Evolutionary conservation across 164 flowering plant genomes (phyloP).

Genomic region (Annona squamosa): DNA sequence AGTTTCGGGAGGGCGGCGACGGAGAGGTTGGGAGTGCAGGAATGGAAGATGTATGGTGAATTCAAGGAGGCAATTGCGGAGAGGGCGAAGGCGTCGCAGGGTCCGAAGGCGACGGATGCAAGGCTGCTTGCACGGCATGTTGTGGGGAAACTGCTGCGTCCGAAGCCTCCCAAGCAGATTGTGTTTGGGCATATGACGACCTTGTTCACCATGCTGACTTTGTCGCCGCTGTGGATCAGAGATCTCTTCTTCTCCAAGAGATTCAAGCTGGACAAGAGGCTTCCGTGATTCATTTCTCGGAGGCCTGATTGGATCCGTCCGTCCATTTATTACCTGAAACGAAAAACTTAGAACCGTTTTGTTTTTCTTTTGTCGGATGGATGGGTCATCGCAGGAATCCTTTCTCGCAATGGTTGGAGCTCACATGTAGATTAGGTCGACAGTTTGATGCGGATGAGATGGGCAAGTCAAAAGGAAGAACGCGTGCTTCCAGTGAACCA

Average conservation of each 20-base stretch:
- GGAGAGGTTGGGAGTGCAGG: conserved; percentile 25
- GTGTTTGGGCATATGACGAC: conserved; percentile 55
- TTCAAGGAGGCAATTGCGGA: conserved; percentile 47
- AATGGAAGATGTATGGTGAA: conserved; percentile 50
- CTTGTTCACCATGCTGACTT: conserved; percentile 38
- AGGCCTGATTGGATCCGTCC: too few relatives aligned
- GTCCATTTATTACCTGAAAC: too few relatives aligned
- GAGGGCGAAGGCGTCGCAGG: conserved; percentile 57
- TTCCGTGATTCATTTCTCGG: not conserved
- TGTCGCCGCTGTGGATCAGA: conserved; percentile 56
- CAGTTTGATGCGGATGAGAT: too few relatives aligned
- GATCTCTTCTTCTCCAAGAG: conserved; percentile 44
- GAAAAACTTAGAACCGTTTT: too few relatives aligned
- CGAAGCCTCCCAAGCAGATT: conserved; percentile 51
- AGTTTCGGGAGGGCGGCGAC: conserved; percentile 35
- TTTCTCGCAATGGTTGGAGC: too few relatives aligned
- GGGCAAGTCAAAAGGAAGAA: too few relatives aligned
- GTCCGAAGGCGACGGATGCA: conserved; percentile 43
- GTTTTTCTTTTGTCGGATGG: too few relatives aligned
- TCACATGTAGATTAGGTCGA: too few relatives aligned
- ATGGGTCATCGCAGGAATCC: too few relatives aligned
- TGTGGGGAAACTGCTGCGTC: conserved; percentile 42
- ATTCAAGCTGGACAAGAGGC: conserved; percentile 29
- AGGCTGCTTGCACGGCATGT: conserved; percentile 51
- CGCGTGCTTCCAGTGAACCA: too few relatives aligned